Evolutionary conservation across 139 green algal species (phyloP).

Genomic region (Coelastrella sp.): DNA sequence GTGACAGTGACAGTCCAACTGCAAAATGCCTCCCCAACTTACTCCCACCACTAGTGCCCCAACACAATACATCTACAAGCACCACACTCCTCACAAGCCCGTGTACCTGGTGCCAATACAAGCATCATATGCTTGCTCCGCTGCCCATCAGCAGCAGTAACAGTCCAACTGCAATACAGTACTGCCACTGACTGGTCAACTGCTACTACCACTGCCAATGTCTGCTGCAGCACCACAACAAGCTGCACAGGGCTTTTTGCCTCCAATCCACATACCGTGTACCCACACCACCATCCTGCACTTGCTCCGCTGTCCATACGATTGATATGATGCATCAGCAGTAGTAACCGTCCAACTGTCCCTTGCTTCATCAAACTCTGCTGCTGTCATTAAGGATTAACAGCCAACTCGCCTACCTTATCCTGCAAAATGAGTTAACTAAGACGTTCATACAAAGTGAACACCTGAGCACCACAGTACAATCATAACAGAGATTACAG

Average conservation of each 20-base stretch:
- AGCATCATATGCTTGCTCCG: not conserved
- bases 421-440: not conserved
- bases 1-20: too few species aligned
- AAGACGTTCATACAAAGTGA: too few species aligned
- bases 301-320: not conserved
- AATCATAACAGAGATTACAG: too few species aligned
- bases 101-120: not conserved
- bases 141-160: not conserved
- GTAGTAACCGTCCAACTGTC: not conserved
- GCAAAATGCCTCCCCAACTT: too few species aligned
- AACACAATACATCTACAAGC: too few species aligned
- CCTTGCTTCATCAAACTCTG: not conserved
- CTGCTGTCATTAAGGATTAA: not conserved
- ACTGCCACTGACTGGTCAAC: not conserved
- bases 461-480: too few species aligned
- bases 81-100: too few species aligned
- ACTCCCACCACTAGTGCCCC: too few species aligned
- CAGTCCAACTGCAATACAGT: not conserved
- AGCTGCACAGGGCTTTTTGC: too few species aligned
- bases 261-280: too few species aligned
- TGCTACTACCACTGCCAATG: not conserved
- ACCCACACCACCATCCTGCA: slow-evolving; percentile 5
- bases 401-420: not conserved
- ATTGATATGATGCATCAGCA: too few species aligned
- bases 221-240: not conserved